Conservation (phyloP, 768 basidiomycete genomes). For the Rubroboletus pulcherrimus region DNA sequence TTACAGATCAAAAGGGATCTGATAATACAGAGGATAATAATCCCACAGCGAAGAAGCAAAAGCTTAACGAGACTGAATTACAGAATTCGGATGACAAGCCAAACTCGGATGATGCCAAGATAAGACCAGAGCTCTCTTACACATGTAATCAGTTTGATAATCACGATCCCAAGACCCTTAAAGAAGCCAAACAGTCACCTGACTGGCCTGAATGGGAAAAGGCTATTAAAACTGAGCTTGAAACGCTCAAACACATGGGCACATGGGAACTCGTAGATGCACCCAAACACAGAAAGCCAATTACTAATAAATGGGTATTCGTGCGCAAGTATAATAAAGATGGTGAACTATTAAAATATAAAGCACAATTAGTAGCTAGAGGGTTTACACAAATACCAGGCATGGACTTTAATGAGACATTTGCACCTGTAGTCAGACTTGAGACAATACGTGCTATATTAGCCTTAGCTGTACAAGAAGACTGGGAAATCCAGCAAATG, state of each 20-base stretch:
- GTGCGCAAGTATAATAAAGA: background rate
- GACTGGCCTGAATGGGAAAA: background rate
- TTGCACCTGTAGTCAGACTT: constrained; percentile 26
- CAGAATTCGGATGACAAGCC: no score
- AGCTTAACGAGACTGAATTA: no score
- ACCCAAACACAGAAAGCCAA: constrained; percentile 20
- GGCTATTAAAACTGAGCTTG: background rate
- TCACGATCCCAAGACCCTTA: no score
- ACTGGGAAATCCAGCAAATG: constrained; percentile 29
- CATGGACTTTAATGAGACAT: constrained; percentile 35
- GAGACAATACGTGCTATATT: constrained; percentile 23
- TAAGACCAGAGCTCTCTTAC: no score
- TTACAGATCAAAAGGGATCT: no score
- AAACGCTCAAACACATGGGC: background rate
- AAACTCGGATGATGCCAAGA: no score
- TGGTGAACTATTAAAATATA: constrained; percentile 16
- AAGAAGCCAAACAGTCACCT: no score
- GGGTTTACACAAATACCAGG: constrained; percentile 37
- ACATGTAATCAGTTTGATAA: no score
- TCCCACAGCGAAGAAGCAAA: no score
- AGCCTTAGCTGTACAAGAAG: constrained; percentile 12
- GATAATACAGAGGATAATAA: no score
- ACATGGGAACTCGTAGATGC: constrained; percentile 26
- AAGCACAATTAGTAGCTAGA: constrained; percentile 37
- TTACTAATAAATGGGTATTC: constrained; percentile 32